Base-by-base conservation (phyloP, 2,329 filamentous ascomycete species). In the Aspergillus sergii region DNA sequence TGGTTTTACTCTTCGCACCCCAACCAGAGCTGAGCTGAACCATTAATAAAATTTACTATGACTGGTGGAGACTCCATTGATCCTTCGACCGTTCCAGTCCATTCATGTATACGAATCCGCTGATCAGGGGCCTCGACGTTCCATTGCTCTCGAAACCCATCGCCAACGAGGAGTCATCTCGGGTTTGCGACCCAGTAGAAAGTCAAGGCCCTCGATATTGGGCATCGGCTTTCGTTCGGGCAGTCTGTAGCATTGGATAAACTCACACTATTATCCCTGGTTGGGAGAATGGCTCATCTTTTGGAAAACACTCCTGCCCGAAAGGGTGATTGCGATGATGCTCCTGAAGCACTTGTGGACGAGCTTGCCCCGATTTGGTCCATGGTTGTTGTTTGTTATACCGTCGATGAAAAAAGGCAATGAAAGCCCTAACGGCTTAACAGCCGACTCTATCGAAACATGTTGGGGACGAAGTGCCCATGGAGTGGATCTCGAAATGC, bases 91-190 rank as follows among this genome's bases (percentile, higher is more conserved):
- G 16, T 32, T 51, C 48, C 48, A 32, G 48, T 51, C 48, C 28
- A 32, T 32, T 51, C 21, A 30, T 32, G 28, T 51, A 30, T 30
- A 32, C 48, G 28, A 51, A 51, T n/a, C 10, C 12, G 48, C 26
- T 51, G 48, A 51, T 51, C 48, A 51, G 48, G 48, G 48, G 48
- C 19, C 48, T 51, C 28, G 48, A 51, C 8, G 48, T 32, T n/a
- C 48, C 48, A 32, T 28, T 32, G 26, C 14, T n/a, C 26, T 50
- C 23, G 16, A 8, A 28, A 10, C 30, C 6, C 19, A n/a, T 48
- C 11, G 14, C 14, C 23, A 28, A 14, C 23, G 4, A 28, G 11
- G 10, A 9, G 12, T 5, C 10, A 28, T 26, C 45, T 26, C 12
- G 34, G 14, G 45, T 14, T 7, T 48, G 21, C 45, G 45, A 26